Evolutionary conservation across 495 filamentous ascomycete species (phyloP).

Genomic region (Hypoxylon lienhwacheense): DNA sequence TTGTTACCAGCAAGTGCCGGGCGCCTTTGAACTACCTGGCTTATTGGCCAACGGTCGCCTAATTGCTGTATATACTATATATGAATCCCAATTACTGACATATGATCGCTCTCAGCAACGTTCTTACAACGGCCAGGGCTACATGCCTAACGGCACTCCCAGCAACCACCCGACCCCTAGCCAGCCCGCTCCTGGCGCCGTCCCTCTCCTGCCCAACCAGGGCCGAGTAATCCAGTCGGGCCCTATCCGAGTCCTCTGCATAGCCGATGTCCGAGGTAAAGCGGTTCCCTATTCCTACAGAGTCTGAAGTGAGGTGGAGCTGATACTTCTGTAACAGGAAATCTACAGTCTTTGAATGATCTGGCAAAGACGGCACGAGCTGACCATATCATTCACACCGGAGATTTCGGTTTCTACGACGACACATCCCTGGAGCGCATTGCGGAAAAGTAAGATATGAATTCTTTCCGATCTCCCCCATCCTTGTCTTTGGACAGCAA

Average conservation of each 20-base stretch:
- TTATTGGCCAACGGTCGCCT: neutral
- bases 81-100: constrained; percentile 23
- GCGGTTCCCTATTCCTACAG: neutral
- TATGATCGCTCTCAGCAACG: constrained; percentile 42
- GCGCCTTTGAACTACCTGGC: neutral
- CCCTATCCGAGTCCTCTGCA: constrained; percentile 83
- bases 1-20: neutral
- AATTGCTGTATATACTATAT: neutral
- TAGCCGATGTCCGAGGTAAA: constrained; percentile 97
- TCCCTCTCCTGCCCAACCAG: constrained; percentile 59
- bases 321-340: constrained; percentile 61
- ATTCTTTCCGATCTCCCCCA: neutral
- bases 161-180: constrained; percentile 41
- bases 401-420: constrained; percentile 99
- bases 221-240: constrained; percentile 79
- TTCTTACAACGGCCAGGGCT: constrained; percentile 50
- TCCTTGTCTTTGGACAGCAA: constrained; percentile 18
- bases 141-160: constrained; percentile 58
- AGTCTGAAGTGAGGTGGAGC: constrained; percentile 14
- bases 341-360: constrained; percentile 93
- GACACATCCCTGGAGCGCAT: constrained; percentile 94
- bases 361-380: constrained; percentile 90
- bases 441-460: constrained; percentile 85
- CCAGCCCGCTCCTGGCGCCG: constrained; percentile 53
- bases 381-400: constrained; percentile 96